A percentile compares a stretch with the other conserved stretches of the same genome.
Evolutionary conservation across 805 yeast genomes (phyloP).

Genomic region (Kuraishia cidri): DNA sequence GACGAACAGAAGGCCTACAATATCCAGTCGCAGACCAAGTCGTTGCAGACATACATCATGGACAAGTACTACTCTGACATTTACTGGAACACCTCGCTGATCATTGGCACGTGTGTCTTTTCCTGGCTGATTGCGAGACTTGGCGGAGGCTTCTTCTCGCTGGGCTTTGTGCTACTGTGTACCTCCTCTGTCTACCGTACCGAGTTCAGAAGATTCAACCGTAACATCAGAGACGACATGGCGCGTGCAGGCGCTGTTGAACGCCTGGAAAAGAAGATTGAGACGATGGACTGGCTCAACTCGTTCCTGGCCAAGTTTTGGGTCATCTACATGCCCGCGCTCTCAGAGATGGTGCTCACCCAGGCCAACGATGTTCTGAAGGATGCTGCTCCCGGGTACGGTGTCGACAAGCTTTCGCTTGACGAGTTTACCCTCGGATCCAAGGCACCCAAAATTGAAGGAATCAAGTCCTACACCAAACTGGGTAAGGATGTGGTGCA

Average conservation of each 20-base stretch:
- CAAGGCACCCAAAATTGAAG: conserved; percentile 68
- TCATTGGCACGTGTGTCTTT: conserved; percentile 64
- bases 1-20: too few species aligned
- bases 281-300: conserved; percentile 78
- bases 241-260: conserved; percentile 55
- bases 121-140: conserved; percentile 58
- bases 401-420: conserved; percentile 64
- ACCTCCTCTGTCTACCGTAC: conserved; percentile 61
- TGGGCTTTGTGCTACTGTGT: conserved; percentile 48
- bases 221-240: conserved; percentile 72
- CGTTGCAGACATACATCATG: conserved; percentile 47
- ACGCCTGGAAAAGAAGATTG: conserved; percentile 51
- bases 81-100: conserved; percentile 58
- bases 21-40: conserved; percentile 15
- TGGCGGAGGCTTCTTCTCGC: conserved; percentile 58
- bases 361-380: conserved; percentile 61
- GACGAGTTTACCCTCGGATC: conserved; percentile 78
- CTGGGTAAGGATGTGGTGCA: conserved; percentile 60
- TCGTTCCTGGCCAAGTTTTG: conserved; percentile 72
- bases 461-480: conserved; percentile 66
- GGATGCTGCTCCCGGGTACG: conserved; percentile 75
- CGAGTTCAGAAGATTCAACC: conserved; percentile 68
- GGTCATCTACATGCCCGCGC: conserved; percentile 84
- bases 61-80: conserved; percentile 68
- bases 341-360: conserved; percentile 64